phyloP scores from a whole-genome alignment of 331 rosid genomes.

The Stylosanthes scabra region DNA sequence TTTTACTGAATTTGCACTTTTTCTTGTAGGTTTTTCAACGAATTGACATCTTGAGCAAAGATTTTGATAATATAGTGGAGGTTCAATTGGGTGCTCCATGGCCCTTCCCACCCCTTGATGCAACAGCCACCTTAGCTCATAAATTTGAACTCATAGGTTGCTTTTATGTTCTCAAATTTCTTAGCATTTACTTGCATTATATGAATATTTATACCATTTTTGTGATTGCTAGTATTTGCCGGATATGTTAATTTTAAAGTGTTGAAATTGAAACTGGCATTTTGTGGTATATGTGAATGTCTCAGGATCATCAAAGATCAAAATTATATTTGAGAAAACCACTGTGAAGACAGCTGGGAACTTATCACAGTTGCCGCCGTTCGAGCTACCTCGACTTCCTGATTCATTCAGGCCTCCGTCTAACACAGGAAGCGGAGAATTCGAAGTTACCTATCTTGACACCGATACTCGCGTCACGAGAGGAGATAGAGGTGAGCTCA shows the following conservation, averaged over 20 bases:
- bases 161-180: conserved; percentile 28
- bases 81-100: conserved; percentile 90
- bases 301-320: conserved; percentile 74
- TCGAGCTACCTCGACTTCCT: conserved; percentile 83
- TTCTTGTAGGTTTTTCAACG: conserved; percentile 84
- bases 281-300: conserved; percentile 2
- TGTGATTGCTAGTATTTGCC: conserved; percentile 20
- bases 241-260: conserved; percentile 1
- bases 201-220: neutral
- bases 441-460: conserved; percentile 87
- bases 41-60: conserved; percentile 79
- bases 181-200: neutral
- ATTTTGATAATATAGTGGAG: conserved; percentile 91
- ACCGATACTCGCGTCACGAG: conserved; percentile 75
- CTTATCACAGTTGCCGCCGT: conserved; percentile 84
- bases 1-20: conserved; percentile 5
- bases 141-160: conserved; percentile 88
- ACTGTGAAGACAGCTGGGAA: conserved; percentile 80
- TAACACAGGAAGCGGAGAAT: conserved; percentile 79
- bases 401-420: conserved; percentile 81
- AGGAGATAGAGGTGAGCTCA: conserved; percentile 91
- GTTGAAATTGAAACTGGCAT: conserved; percentile 18
- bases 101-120: conserved; percentile 79
- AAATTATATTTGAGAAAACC: conserved; percentile 80
- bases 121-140: conserved; percentile 93